Base-by-base conservation (phyloP, 2,329 filamentous ascomycete genomes). In the Aspergillus melleus region DNA sequence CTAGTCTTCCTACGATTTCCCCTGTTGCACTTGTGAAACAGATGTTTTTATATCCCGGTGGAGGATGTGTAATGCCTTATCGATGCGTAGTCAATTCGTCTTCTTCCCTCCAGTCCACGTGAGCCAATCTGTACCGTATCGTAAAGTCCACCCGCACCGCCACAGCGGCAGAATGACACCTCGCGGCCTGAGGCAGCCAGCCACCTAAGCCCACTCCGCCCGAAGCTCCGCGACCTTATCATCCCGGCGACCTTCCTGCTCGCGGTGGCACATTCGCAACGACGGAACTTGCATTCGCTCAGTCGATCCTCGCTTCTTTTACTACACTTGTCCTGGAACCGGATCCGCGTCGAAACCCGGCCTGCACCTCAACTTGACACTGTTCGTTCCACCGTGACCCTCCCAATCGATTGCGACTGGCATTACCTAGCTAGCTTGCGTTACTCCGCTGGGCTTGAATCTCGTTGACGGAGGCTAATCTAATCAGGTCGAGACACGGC, bases 11-110 rank as follows among this genome's bases (percentile, higher is more conserved):
- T 42, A 51, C 62, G 46, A 57, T 61, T 61, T 53, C 50, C 57
- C 57, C 47, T 60, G 49, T 60, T 64, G 63, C 57, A 55, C 57
- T 58, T 55, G 51, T 51, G 49, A 42, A 47, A 59, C 42, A 44
- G 20, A 54, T 42, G 47, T 58, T 49, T 49, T 44, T 54, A 47
- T 54, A n/a, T 54, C 51, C 51, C 32, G 32, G 26, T 14, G 9
- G 52, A 46, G 8, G 24, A 52, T 29, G 26, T 12, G 49, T 52
- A 36, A 14, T 36, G 4, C 12, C 32, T 24, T 10, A 32, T 10
- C 30, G 30, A 12, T 32, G 11, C 30, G 26, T 29, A 29, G 26
- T 29, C 26, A 29, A 29, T 29, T 2, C 26, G 26, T 29, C 24
- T 24, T 24, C 24, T 24, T 24, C 24, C 4, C 24, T 32, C 30